phyloP scores from a whole-genome alignment of 768 basidiomycete genomes.

The Mycena polygramma region DNA sequence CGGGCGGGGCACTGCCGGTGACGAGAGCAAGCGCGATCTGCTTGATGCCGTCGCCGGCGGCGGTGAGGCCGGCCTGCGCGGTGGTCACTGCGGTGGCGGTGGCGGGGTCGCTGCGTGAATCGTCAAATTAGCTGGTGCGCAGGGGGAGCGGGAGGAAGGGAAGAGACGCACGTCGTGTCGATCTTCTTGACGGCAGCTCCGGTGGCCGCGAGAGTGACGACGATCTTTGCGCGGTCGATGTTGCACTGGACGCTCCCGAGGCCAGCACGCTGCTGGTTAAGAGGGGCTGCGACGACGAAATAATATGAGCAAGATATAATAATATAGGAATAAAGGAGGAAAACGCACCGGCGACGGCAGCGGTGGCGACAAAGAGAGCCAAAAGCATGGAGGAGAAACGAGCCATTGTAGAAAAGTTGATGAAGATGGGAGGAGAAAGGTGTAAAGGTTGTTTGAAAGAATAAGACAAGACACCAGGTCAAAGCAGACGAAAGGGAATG shows the following conservation, averaged over 20 bases:
- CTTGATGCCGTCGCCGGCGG: slow-evolving; percentile 38
- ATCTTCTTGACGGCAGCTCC: slow-evolving; percentile 41
- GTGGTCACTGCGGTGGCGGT: slow-evolving; percentile 31
- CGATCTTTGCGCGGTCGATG: slow-evolving; percentile 43
- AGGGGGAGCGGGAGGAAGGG: too few relatives aligned
- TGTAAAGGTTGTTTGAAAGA: slow-evolving; percentile 23
- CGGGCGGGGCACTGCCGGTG: slow-evolving; percentile 39
- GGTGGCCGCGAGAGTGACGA: slow-evolving; percentile 40
- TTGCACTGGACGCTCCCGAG: slow-evolving; percentile 38
- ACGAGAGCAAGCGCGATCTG: slow-evolving; percentile 42
- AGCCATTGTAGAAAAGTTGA: slow-evolving; percentile 37
- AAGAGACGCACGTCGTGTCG: slow-evolving; percentile 32
- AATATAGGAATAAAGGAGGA: slow-evolving; percentile 4
- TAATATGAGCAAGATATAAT: neutral
- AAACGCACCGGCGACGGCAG: slow-evolving; percentile 22
- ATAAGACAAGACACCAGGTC: slow-evolving; percentile 40
- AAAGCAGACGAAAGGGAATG: slow-evolving; percentile 38
- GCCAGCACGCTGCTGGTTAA: slow-evolving; percentile 11
- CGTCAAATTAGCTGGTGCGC: neutral
- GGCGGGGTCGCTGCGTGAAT: slow-evolving; percentile 32
- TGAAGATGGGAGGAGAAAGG: neutral
- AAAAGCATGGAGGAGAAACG: slow-evolving; percentile 37
- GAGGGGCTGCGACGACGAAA: slow-evolving; percentile 19
- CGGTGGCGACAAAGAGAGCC: slow-evolving; percentile 30
- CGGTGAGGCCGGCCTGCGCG: slow-evolving; percentile 37